These are phyloP conservation scores for Sporothrix protearum DNA, from an alignment of 2,329 filamentous ascomycete genomes.

Conservation along the genomic window DNA sequence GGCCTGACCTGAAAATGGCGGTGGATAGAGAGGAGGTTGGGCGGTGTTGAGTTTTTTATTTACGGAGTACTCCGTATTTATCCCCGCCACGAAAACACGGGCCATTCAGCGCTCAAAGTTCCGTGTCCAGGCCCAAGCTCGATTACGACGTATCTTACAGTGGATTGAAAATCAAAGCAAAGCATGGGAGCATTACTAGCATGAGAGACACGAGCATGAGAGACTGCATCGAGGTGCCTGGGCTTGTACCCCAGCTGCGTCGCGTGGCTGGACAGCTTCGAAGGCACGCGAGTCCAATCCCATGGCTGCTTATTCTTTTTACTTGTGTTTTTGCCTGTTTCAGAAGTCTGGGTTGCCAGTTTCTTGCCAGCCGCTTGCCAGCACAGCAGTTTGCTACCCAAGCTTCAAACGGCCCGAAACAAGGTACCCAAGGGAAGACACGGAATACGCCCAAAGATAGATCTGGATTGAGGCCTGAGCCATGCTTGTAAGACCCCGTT, in stretches of 20 bases:
- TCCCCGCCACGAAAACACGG: neutral
- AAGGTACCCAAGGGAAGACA: neutral
- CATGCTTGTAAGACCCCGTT: too few species aligned
- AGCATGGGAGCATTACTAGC: neutral
- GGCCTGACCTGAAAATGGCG: slow-evolving; percentile 3
- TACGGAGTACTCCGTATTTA: too few species aligned
- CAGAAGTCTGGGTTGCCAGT: neutral
- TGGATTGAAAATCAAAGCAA: neutral
- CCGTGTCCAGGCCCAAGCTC: neutral
- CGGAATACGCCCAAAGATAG: neutral
- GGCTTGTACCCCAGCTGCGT: too few species aligned
- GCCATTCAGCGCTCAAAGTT: neutral
- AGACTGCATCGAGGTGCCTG: neutral
- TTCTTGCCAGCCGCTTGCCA: neutral
- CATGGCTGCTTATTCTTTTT: neutral
- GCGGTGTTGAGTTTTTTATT: neutral
- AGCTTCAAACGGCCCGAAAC: neutral
- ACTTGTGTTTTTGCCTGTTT: neutral
- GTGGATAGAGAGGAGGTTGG: slow-evolving; percentile 14
- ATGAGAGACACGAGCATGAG: neutral
- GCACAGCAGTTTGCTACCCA: slow-evolving; percentile 1
- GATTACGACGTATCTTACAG: neutral
- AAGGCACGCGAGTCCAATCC: neutral
- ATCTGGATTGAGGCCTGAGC: slow-evolving; percentile 1
- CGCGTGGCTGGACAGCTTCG: neutral